Evolutionary conservation across 2,329 filamentous ascomycete species (phyloP).

Genomic region (Penicillium sp.): DNA sequence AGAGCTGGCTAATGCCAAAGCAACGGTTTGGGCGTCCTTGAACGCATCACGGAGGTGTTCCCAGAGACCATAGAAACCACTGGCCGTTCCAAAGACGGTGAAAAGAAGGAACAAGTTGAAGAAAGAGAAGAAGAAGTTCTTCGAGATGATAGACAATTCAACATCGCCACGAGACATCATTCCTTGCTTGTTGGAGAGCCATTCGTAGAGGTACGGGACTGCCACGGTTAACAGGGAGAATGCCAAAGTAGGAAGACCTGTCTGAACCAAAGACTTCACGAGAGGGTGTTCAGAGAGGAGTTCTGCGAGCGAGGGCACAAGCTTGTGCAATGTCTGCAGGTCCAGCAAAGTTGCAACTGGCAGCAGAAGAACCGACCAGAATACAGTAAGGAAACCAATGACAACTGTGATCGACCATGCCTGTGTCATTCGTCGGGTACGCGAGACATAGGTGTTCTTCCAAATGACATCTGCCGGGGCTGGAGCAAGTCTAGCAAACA

Average conservation of each 20-base stretch:
- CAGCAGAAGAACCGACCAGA: conserved; percentile 84
- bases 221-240: conserved; percentile 85
- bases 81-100: conserved; percentile 79
- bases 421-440: conserved; percentile 70
- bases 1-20: conserved; percentile 71
- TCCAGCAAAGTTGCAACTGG: conserved; percentile 78
- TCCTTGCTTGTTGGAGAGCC: conserved; percentile 83
- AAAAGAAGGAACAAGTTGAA: conserved; percentile 99
- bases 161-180: conserved; percentile 95
- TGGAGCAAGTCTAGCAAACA: conserved; percentile 83
- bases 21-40: conserved; percentile 76
- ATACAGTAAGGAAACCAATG: conserved; percentile 78
- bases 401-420: conserved; percentile 82
- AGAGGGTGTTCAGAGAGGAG: conserved; percentile 68
- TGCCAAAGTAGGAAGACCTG: conserved; percentile 80
- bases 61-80: conserved; percentile 68
- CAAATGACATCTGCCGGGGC: conserved; percentile 92
- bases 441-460: conserved; percentile 85
- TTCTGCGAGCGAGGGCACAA: conserved; percentile 69
- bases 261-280: conserved; percentile 76
- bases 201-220: conserved; percentile 94
- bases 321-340: conserved; percentile 73
- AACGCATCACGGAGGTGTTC: conserved; percentile 69
- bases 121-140: conserved; percentile 99
- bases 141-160: conserved; percentile 91